Conservation (phyloP, 1,139 yeast species). For the Magnusiomyces fungicola region DNA sequence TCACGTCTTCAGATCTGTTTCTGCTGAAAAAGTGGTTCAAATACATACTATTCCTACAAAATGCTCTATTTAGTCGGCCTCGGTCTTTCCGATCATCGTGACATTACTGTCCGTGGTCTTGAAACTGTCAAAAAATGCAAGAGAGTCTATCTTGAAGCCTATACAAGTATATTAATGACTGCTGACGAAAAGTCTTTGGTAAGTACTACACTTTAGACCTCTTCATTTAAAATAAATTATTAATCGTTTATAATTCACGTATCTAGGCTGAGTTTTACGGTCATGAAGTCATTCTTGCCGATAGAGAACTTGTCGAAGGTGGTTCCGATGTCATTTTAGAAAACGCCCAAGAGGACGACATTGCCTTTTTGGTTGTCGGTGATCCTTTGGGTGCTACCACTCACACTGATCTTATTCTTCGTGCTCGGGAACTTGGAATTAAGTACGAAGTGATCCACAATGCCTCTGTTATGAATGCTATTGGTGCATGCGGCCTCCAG, state of each 20-base stretch:
- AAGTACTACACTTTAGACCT: background rate
- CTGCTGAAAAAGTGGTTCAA: too few species aligned
- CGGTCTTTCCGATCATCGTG: conserved; percentile 82
- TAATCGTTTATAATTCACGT: conserved; percentile 18
- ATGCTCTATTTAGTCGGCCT: conserved; percentile 91
- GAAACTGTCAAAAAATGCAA: conserved; percentile 76
- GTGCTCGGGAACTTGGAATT: conserved; percentile 81
- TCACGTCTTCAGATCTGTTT: too few species aligned
- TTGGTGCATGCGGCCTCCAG: conserved; percentile 96
- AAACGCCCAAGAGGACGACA: conserved; percentile 62
- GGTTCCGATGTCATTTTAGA: conserved; percentile 77
- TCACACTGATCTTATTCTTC: conserved; percentile 83
- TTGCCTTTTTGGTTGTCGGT: conserved; percentile 93
- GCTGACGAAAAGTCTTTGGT: conserved; percentile 50
- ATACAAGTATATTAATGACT: conserved; percentile 92
- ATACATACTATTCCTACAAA: too few species aligned
- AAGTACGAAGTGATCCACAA: conserved; percentile 80
- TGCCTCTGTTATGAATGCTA: conserved; percentile 97
- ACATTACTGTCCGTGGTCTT: conserved; percentile 90
- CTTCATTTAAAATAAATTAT: background rate
- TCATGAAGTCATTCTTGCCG: conserved; percentile 78
- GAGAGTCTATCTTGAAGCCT: conserved; percentile 88
- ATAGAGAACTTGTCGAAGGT: conserved; percentile 86
- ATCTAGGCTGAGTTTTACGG: conserved; percentile 68
- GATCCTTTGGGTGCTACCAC: conserved; percentile 98